phyloP scores from a whole-genome alignment of 176 grass and related monocot species.

The Tuctoria greenei region DNA sequence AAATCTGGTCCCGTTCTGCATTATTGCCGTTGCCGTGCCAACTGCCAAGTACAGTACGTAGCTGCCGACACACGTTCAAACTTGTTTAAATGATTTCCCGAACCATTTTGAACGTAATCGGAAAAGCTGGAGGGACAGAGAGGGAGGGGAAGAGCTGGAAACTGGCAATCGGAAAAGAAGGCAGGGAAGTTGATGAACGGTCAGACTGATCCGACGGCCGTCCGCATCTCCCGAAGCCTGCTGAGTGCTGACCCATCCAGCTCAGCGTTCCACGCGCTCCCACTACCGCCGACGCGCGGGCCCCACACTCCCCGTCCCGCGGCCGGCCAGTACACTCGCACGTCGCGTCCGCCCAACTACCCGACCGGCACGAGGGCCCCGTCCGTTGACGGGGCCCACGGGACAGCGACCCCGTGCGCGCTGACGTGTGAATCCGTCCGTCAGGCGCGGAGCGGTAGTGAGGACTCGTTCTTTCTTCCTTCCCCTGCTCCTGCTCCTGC shows the following conservation, averaged over 20 bases:
- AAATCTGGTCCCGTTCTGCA: not conserved
- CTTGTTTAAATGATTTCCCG: not conserved
- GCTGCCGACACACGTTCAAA: not conserved
- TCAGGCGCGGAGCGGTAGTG: not conserved
- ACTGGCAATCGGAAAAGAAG: not conserved
- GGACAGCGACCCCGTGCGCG: not conserved
- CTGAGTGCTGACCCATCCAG: conserved; percentile 17
- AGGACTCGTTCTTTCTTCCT: not conserved
- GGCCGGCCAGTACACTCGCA: not conserved
- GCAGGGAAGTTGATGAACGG: too few species aligned
- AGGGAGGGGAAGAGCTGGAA: too few species aligned
- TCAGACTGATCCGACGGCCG: too few species aligned
- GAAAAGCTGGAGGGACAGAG: too few species aligned
- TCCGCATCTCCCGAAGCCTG: not conserved
- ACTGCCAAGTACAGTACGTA: not conserved
- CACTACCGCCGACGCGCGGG: conserved; percentile 7
- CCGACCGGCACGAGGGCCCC: conserved; percentile 6
- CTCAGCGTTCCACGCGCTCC: conserved; percentile 26
- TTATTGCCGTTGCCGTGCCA: not conserved
- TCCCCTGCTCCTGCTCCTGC: too few species aligned
- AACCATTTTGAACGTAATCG: not conserved
- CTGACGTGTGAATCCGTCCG: not conserved
- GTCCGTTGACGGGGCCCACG: not conserved
- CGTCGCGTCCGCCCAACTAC: not conserved
- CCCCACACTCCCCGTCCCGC: not conserved